Evolutionary conservation across 495 filamentous ascomycete genomes (phyloP).

Genomic region (Polyplosphaeria fusca): DNA sequence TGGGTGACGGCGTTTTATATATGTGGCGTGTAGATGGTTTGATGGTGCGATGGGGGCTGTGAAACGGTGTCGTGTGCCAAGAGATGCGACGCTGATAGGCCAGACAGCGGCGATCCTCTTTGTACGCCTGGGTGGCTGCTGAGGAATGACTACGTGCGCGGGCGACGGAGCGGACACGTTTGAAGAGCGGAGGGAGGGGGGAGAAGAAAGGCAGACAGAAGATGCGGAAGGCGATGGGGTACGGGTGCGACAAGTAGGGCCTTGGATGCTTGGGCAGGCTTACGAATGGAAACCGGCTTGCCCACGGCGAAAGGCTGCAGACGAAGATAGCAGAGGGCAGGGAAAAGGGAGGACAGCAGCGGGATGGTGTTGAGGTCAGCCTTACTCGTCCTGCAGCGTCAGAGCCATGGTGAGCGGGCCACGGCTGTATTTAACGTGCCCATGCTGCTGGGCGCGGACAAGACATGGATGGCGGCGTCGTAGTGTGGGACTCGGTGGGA

Average conservation of each 20-base stretch:
- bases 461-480: neutral
- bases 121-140: neutral
- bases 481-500: neutral
- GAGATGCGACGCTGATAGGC: constrained; percentile 7
- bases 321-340: neutral
- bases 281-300: too few species aligned
- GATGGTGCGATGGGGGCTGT: constrained; percentile 4
- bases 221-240: neutral
- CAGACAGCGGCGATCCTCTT: neutral
- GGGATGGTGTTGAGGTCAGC: constrained; percentile 14
- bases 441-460: constrained; percentile 15
- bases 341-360: neutral
- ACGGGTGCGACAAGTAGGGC: neutral
- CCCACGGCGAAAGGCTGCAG: neutral
- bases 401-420: neutral
- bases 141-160: constrained; percentile 3
- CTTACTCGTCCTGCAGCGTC: constrained; percentile 14
- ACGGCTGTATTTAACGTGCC: constrained; percentile 20
- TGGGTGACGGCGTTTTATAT: constrained; percentile 2
- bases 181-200: neutral
- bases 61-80: constrained; percentile 16
- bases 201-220: neutral
- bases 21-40: constrained; percentile 24
- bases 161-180: neutral
- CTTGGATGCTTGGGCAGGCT: neutral